A percentile compares a stretch with the other conserved stretches of the same genome.
Conservation (phyloP, 106 monocot genomes). For the Acorus gramineus region DNA sequence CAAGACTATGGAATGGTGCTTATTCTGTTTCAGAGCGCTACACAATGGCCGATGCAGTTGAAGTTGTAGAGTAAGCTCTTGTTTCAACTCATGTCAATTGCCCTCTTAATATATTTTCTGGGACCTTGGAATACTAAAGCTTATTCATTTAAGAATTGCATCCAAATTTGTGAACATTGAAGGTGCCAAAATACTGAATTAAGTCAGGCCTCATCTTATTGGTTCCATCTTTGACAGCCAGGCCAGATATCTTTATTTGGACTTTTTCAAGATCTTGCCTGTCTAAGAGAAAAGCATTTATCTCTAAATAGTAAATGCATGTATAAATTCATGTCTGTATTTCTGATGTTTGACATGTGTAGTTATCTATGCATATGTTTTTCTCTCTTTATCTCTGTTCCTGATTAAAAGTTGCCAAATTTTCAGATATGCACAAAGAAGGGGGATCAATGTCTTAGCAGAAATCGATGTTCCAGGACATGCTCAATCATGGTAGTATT, state of each 20-base stretch:
- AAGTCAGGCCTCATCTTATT: too few relatives aligned
- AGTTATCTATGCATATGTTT: background rate
- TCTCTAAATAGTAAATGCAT: too few relatives aligned
- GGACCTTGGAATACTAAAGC: too few relatives aligned
- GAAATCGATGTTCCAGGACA: conserved; percentile 99
- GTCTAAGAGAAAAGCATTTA: too few relatives aligned
- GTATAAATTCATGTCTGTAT: too few relatives aligned
- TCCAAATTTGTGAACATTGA: too few relatives aligned
- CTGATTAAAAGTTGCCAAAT: background rate
- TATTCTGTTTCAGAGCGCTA: conserved; percentile 80
- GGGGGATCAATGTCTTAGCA: conserved; percentile 85
- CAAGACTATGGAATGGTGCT: conserved; percentile 81
- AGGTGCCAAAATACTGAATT: too few relatives aligned
- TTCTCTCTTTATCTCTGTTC: too few relatives aligned
- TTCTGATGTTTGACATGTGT: background rate
- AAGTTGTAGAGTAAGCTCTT: conserved; percentile 72
- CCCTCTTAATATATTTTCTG: background rate
- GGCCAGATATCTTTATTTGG: too few relatives aligned
- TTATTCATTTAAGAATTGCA: too few relatives aligned
- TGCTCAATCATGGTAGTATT: conserved; percentile 68
- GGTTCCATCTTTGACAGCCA: too few relatives aligned
- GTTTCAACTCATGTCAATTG: background rate
- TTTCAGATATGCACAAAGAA: conserved; percentile 72
- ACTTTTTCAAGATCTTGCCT: too few relatives aligned
- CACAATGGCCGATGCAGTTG: conserved; percentile 66